Conservation (phyloP, 371 early-diverging fungal genomes). For the Chytridiales sp. region DNA sequence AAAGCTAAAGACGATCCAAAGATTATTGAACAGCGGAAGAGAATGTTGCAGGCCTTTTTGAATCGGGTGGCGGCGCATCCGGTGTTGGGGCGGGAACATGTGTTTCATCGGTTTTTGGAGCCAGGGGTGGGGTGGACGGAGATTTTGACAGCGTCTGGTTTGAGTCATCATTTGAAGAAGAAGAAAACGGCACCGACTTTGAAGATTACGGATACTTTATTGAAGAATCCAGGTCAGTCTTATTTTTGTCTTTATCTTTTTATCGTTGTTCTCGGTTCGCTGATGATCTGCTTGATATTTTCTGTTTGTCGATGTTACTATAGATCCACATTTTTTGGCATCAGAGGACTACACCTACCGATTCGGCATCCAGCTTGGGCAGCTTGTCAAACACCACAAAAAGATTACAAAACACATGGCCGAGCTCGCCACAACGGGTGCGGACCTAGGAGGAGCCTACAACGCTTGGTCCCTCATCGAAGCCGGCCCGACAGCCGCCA, state of each 20-base stretch:
- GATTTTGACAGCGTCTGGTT: constrained; percentile 45
- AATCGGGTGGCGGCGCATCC: constrained; percentile 81
- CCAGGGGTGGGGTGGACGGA: constrained; percentile 36
- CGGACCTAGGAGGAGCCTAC: constrained; percentile 89
- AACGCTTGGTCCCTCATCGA: constrained; percentile 93
- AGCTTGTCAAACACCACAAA: constrained; percentile 38
- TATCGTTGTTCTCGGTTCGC: neutral
- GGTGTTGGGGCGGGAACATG: constrained; percentile 75
- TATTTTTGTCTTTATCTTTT: neutral
- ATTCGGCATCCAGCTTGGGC: constrained; percentile 40
- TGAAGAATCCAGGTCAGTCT: constrained; percentile 39
- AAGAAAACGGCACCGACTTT: constrained; percentile 34
- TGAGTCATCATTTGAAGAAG: constrained; percentile 37
- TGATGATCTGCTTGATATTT: neutral
- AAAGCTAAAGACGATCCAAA: constrained; percentile 83
- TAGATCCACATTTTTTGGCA: constrained; percentile 47
- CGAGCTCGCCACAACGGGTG: constrained; percentile 70
- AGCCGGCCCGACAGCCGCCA: constrained; percentile 28
- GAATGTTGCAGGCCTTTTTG: constrained; percentile 86
- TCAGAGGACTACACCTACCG: constrained; percentile 49
- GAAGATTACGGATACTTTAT: constrained; percentile 39
- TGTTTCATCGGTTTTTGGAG: constrained; percentile 87
- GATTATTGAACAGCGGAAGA: constrained; percentile 83
- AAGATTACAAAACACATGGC: constrained; percentile 29
- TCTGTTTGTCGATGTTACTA: neutral